These are phyloP conservation scores for Lecanicillium sp. DNA, from an alignment of 2,329 filamentous ascomycete genomes.

Conservation along the genomic window DNA sequence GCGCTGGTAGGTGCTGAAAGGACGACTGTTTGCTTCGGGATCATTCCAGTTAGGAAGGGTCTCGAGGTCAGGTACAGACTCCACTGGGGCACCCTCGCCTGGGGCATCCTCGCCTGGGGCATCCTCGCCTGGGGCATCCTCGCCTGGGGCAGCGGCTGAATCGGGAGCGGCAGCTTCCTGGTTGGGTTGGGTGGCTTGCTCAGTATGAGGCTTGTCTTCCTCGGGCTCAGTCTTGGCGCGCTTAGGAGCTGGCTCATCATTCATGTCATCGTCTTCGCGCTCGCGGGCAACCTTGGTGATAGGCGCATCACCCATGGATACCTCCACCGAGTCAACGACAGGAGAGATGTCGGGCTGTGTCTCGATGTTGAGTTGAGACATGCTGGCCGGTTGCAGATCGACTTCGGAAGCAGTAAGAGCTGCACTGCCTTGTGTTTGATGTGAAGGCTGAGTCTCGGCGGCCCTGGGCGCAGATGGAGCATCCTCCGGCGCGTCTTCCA, in stretches of 20 bases:
- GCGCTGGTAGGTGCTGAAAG: conserved; percentile 53
- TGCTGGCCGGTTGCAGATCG: conserved; percentile 30
- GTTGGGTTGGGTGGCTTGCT: neutral
- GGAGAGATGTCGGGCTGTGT: conserved; percentile 26
- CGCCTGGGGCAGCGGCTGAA: conserved; percentile 20
- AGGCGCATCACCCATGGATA: conserved; percentile 50
- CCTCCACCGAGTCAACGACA: conserved; percentile 32
- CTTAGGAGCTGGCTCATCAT: conserved; percentile 65
- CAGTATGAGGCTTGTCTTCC: conserved; percentile 27
- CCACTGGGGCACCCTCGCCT: conserved; percentile 8
- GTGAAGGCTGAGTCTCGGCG: neutral
- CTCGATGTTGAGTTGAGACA: conserved; percentile 35
- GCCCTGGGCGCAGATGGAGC: neutral
- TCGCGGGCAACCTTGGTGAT: conserved; percentile 62
- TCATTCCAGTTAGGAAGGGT: conserved; percentile 36
- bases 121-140: conserved; percentile 13
- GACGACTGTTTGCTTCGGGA: conserved; percentile 35
- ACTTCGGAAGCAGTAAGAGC: conserved; percentile 27
- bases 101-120: neutral
- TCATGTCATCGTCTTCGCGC: conserved; percentile 65
- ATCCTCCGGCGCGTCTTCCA: conserved; percentile 11
- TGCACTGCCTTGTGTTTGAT: conserved; percentile 12
- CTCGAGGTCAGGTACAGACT: conserved; percentile 20
- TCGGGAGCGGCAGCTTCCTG: conserved; percentile 13
- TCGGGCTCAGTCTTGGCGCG: conserved; percentile 66